Evolutionary conservation across 371 early-diverging fungal species (phyloP).

Genomic region (Lichtheimia ramosa): DNA sequence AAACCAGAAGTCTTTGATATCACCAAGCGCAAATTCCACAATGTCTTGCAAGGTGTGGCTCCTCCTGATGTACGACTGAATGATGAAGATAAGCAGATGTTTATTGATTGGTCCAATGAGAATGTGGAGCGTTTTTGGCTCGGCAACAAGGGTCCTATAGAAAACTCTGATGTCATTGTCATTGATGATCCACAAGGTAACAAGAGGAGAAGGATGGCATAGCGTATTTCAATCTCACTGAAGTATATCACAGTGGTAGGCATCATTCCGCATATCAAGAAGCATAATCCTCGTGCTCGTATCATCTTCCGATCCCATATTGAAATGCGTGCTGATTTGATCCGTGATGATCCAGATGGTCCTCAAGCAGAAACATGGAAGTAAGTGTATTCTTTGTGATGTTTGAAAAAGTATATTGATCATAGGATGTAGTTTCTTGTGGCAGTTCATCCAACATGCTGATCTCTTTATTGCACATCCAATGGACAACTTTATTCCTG

Average conservation of each 20-base stretch:
- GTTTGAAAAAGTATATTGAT: slow-evolving; percentile 45
- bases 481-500: slow-evolving; percentile 72
- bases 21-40: slow-evolving; percentile 87
- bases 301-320: slow-evolving; percentile 89
- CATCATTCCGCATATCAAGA: slow-evolving; percentile 74
- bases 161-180: slow-evolving; percentile 72
- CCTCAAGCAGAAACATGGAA: slow-evolving; percentile 70
- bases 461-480: slow-evolving; percentile 85
- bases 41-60: slow-evolving; percentile 86
- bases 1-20: slow-evolving; percentile 81
- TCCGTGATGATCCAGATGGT: slow-evolving; percentile 47
- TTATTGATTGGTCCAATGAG: slow-evolving; percentile 72
- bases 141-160: slow-evolving; percentile 65
- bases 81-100: slow-evolving; percentile 68
- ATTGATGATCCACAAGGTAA: slow-evolving; percentile 87
- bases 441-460: slow-evolving; percentile 69
- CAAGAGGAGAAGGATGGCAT: not conserved
- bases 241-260: slow-evolving; percentile 45
- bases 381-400: slow-evolving; percentile 38
- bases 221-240: too few species aligned
- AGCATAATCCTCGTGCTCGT: slow-evolving; percentile 64
- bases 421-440: slow-evolving; percentile 63
- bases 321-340: slow-evolving; percentile 76
- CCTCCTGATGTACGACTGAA: slow-evolving; percentile 54
- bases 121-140: slow-evolving; percentile 81